These are phyloP conservation scores for Lasiodiplodia hormozganensis DNA, from an alignment of 2,329 filamentous ascomycete species.

Conservation along the genomic window DNA sequence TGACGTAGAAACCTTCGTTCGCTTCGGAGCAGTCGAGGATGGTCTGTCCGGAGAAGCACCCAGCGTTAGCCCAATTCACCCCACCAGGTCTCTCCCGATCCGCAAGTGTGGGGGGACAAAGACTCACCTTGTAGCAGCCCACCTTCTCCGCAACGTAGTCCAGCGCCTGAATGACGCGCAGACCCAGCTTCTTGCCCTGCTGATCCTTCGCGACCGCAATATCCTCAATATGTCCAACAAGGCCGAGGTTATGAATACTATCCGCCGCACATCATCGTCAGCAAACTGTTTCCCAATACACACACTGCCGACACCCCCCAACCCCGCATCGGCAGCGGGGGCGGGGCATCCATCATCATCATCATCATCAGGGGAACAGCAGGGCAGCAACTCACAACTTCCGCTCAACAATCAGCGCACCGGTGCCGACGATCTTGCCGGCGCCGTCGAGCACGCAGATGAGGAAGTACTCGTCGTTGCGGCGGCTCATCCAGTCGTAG, in stretches of 20 bases:
- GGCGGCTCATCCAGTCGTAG: slow-evolving; percentile 79
- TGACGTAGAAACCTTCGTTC: slow-evolving; percentile 97
- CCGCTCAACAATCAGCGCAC: slow-evolving; percentile 87
- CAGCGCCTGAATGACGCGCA: slow-evolving; percentile 91
- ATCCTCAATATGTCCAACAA: slow-evolving; percentile 96
- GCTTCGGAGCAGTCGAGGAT: slow-evolving; percentile 96
- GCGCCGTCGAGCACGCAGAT: slow-evolving; percentile 81
- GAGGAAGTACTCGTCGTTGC: slow-evolving; percentile 82
- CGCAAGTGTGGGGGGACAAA: background rate
- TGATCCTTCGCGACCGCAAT: slow-evolving; percentile 95
- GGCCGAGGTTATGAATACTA: slow-evolving; percentile 76
- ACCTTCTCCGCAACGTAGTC: slow-evolving; percentile 86
- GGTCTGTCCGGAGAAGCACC: slow-evolving; percentile 58
- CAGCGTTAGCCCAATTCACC: slow-evolving; percentile 6
- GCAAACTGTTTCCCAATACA: background rate
- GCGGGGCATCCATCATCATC: no score
- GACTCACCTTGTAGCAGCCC: slow-evolving; percentile 83
- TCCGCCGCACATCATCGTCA: background rate
- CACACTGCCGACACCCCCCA: background rate
- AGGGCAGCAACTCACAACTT: slow-evolving; percentile 72
- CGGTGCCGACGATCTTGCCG: slow-evolving; percentile 82
- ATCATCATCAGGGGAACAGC: background rate
- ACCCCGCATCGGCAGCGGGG: background rate
- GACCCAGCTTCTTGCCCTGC: slow-evolving; percentile 94
- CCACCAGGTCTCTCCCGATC: background rate